Percentiles rank a stretch among this genome's conserved stretches.
These are phyloP conservation scores for Coffea humblotiana DNA, from an alignment of 305 asterid species.

Conservation along the genomic window DNA sequence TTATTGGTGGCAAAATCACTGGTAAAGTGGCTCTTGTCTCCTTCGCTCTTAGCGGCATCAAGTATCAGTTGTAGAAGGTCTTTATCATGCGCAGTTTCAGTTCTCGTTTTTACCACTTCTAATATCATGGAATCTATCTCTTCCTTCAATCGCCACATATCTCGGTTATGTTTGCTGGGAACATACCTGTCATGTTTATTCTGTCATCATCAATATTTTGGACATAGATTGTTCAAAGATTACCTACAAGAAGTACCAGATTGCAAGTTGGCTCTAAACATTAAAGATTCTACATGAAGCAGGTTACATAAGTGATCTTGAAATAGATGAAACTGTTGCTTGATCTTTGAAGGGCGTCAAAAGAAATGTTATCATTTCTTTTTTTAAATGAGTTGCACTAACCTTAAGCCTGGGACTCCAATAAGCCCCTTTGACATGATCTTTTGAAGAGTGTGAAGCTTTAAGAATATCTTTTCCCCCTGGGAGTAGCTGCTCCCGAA, in stretches of 20 bases:
- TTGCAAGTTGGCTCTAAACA: not conserved
- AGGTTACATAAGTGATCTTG: not conserved
- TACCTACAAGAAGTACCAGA: not conserved
- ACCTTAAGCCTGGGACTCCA: conserved; percentile 79
- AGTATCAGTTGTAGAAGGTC: conserved; percentile 56
- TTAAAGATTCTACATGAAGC: not conserved
- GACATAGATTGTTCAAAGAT: not conserved
- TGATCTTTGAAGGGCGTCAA: not conserved
- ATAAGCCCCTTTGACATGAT: conserved; percentile 50
- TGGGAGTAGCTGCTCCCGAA: conserved; percentile 63
- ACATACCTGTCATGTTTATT: conserved; percentile 51
- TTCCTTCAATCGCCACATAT: conserved; percentile 53
- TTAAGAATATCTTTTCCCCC: conserved; percentile 53
- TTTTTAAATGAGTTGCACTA: not conserved
- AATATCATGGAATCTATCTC: conserved; percentile 58
- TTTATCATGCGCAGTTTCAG: conserved; percentile 33
- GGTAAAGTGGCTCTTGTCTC: conserved; percentile 35
- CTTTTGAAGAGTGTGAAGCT: conserved; percentile 51
- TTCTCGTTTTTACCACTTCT: conserved; percentile 42
- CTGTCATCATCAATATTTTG: conserved; percentile 8
- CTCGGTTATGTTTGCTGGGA: conserved; percentile 54
- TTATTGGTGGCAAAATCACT: conserved; percentile 37
- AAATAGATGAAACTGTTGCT: not conserved
- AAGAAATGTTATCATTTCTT: not conserved
- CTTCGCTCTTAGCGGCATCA: conserved; percentile 46